Percentiles rank a stretch among this genome's conserved stretches.
phyloP scores from a whole-genome alignment of 129 eudicot genomes.

The Flaveria sonorensis region DNA sequence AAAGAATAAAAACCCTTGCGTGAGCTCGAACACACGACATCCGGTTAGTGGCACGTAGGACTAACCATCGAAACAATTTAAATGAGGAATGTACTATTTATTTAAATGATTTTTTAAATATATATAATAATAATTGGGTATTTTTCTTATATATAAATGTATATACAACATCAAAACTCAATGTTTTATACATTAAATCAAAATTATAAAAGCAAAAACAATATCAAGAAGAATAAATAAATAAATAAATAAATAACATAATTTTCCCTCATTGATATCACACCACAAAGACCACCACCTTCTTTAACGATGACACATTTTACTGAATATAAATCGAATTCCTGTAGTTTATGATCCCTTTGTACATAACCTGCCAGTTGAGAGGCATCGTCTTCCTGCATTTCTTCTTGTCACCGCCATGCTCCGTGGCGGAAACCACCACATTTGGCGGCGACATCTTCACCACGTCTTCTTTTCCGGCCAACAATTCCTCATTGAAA shows the following conservation, averaged over 20 bases:
- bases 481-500: conserved; percentile 27
- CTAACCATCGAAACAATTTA: too few relatives aligned
- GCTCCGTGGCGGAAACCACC: conserved; percentile 11
- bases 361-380: conserved; percentile 80
- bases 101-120: background rate
- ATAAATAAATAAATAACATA: background rate
- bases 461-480: conserved; percentile 1
- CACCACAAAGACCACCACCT: conserved; percentile 27
- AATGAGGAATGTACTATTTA: too few relatives aligned
- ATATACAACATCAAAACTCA: background rate
- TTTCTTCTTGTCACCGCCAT: conserved; percentile 34
- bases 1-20: too few relatives aligned
- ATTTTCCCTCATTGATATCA: conserved; percentile 39
- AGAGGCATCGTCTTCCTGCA: conserved; percentile 52
- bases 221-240: background rate
- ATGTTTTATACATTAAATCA: conserved; percentile 10
- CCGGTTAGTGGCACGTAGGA: too few relatives aligned
- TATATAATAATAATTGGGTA: background rate
- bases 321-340: conserved; percentile 34
- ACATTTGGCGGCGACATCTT: conserved; percentile 3
- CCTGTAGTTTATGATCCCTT: conserved; percentile 63
- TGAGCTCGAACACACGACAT: too few relatives aligned
- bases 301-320: conserved; percentile 9
- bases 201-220: background rate
- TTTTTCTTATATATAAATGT: background rate